Conservation (phyloP, 768 basidiomycete species). For the Rhodosporidiobolus sp. region DNA sequence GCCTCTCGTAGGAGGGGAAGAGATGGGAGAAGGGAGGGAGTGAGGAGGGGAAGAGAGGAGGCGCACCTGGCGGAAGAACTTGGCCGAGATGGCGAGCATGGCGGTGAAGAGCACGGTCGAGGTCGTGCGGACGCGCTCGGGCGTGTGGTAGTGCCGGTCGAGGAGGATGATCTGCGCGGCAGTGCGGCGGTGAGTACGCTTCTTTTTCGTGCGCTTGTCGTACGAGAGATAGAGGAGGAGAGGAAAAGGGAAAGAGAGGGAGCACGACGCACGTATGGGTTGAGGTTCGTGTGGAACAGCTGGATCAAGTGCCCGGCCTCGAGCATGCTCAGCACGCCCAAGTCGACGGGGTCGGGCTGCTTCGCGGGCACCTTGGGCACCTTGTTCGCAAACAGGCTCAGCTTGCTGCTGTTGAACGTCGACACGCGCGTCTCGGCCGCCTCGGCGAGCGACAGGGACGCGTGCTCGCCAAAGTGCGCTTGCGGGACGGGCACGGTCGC, state of each 20-base stretch:
- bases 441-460: conserved; percentile 7
- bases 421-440: conserved; percentile 2
- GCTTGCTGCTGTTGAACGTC: background rate
- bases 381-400: background rate
- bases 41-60: background rate
- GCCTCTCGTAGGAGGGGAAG: too few relatives aligned
- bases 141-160: conserved; percentile 21
- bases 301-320: conserved; percentile 12
- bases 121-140: conserved; percentile 6
- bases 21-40: background rate
- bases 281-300: conserved; percentile 15
- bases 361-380: background rate
- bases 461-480: background rate
- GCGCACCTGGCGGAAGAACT: conserved; percentile 13
- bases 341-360: conserved; percentile 28
- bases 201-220: too few relatives aligned
- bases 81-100: conserved; percentile 17
- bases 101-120: conserved; percentile 27
- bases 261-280: conserved; percentile 16
- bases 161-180: conserved; percentile 9
- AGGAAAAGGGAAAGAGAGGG: background rate
- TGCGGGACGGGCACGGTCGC: too few relatives aligned
- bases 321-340: conserved; percentile 13
- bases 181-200: too few relatives aligned
- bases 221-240: background rate